Evolutionary conservation across 2,329 filamentous ascomycete species (phyloP).

Genomic region (Fusarium sacchari): DNA sequence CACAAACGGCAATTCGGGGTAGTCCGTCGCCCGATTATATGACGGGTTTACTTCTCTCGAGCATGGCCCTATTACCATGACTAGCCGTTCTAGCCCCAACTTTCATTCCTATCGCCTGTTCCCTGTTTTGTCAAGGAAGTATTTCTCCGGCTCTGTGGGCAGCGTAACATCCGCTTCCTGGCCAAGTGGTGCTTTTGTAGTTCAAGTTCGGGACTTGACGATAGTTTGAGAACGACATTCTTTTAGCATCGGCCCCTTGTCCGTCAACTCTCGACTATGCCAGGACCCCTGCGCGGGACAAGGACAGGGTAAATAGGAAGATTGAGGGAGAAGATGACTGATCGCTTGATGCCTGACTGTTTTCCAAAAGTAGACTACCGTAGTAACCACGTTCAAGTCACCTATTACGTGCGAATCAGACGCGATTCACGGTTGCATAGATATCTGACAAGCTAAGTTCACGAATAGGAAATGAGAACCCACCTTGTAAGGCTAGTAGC

Average conservation of each 20-base stretch:
- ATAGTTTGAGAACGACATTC: not conserved
- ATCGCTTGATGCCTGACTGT: constrained; percentile 17
- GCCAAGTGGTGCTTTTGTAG: constrained; percentile 13
- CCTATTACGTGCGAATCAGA: constrained; percentile 26
- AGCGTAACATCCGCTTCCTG: constrained; percentile 2
- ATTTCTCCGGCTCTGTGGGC: not conserved
- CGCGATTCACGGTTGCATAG: constrained; percentile 9
- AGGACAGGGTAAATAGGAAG: constrained; percentile 1
- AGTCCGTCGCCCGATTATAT: constrained; percentile 13
- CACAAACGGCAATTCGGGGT: not conserved
- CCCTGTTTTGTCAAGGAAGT: not conserved
- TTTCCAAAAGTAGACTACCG: constrained; percentile 7
- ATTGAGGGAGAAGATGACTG: not conserved
- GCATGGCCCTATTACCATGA: constrained; percentile 4
- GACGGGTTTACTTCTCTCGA: constrained; percentile 8
- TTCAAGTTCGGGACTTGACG: constrained; percentile 9
- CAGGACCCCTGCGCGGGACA: constrained; percentile 2
- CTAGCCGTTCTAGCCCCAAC: not conserved
- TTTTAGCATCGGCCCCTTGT: not conserved
- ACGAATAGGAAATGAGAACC: not conserved
- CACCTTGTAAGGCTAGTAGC: not conserved
- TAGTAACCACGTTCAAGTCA: constrained; percentile 1
- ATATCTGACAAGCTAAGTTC: constrained; percentile 19
- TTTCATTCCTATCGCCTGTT: not conserved
- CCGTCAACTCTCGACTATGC: not conserved